Evolutionary conservation across 176 grass and related monocot species (phyloP).

Genomic region (Puya raimondii): DNA sequence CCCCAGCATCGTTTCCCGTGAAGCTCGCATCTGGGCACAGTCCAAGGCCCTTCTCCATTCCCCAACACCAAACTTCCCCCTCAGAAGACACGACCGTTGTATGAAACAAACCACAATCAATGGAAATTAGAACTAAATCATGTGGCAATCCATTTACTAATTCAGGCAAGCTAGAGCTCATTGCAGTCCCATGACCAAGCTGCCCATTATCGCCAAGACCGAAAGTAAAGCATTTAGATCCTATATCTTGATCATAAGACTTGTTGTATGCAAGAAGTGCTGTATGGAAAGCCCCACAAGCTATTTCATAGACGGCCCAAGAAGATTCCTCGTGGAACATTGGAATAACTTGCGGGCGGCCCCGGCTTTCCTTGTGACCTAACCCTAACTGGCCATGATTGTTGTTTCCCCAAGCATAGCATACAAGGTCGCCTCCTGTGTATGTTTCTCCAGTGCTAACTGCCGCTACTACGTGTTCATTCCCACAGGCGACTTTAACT

Average conservation of each 20-base stretch:
- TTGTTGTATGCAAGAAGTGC: slow-evolving; percentile 77
- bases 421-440: slow-evolving; percentile 51
- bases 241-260: slow-evolving; percentile 62
- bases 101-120: slow-evolving; percentile 96
- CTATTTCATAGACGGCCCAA: slow-evolving; percentile 94
- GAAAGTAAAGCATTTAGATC: slow-evolving; percentile 92
- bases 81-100: slow-evolving; percentile 71
- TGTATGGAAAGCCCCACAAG: slow-evolving; percentile 80
- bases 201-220: slow-evolving; percentile 88
- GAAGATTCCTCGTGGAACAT: slow-evolving; percentile 55
- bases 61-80: slow-evolving; percentile 97
- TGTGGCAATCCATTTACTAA: slow-evolving; percentile 64
- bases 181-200: slow-evolving; percentile 84
- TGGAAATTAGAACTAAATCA: slow-evolving; percentile 69
- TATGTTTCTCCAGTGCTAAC: slow-evolving; percentile 70
- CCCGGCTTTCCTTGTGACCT: slow-evolving; percentile 67
- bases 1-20: slow-evolving; percentile 70
- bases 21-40: slow-evolving; percentile 82
- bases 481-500: slow-evolving; percentile 92
- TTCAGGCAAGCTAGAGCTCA: slow-evolving; percentile 45
- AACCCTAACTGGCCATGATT: slow-evolving; percentile 84
- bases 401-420: slow-evolving; percentile 90
- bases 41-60: slow-evolving; percentile 94
- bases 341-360: slow-evolving; percentile 47
- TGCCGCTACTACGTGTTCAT: slow-evolving; percentile 86